Evolutionary conservation across 257 asterid genomes (phyloP), one percentile per base, ranked within the genome.

Genomic region (Gentiana macrophylla): DNA sequence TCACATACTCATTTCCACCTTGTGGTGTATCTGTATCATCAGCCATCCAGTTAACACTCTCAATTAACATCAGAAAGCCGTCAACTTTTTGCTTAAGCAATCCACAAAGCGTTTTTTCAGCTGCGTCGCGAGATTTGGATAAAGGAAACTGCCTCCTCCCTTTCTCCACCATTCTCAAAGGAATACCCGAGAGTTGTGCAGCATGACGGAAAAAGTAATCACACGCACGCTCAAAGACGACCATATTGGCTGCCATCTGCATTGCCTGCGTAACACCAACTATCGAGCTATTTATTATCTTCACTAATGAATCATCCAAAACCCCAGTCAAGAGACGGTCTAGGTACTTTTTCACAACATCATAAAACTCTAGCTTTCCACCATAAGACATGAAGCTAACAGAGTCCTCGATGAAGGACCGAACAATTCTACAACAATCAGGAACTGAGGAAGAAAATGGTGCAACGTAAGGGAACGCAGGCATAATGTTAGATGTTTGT

Each of bases 241-340:
- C 86, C 94, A 89, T 86, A 50, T 89, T 89, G 44, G 97, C 97
- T 11, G 97, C 97, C 82, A 89, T 80, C 72, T 86, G 97, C 97
- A 89, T 89, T 49, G 95, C 97, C 53, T 81, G 95, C 34, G 83
- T 80, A 60, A 86, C 95, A 36, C 95, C 97, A 50, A 63, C 63
- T 32, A 84, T 77, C 4, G 86, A 77, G 35, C 82, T 67, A 51
- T 73, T 80, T 24, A 86, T 78, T 37, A 83, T 82, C 77, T 83
- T 86, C 68, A 83, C 60, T 56, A 89, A 49, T 34, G 87, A 86
- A 64, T 79, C 94, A 74, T 89, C 95, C 60, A 89, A 72, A 44
- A 81, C 97, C 77, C 83, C 95, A 54, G 71, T 71, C 73, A 89
- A 73, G 1, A 89, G 94, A 74, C 94, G 71, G 61, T 86, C 97